These are phyloP conservation scores for Blastobotrys niveus DNA, from an alignment of 1,139 yeast species.

Conservation along the genomic window DNA sequence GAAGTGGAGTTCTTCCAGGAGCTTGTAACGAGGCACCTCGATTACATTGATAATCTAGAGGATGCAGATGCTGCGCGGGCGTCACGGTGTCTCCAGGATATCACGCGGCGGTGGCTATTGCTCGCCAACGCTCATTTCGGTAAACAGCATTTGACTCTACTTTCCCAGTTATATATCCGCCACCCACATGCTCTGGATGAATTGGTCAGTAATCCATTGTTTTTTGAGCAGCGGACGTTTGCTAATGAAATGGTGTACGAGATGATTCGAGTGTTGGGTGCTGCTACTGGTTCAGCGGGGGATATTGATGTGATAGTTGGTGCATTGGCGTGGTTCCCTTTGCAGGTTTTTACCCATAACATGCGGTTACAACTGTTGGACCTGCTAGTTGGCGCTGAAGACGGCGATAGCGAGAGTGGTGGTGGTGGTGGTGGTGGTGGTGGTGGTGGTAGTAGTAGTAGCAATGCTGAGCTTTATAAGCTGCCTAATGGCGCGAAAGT, in stretches of 20 bases:
- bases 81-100: constrained; percentile 15
- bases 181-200: constrained; percentile 15
- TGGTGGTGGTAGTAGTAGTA: no score
- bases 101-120: constrained; percentile 27
- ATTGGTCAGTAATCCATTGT: constrained; percentile 19
- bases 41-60: constrained; percentile 17
- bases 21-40: constrained; percentile 17
- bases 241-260: constrained; percentile 17
- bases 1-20: constrained; percentile 19
- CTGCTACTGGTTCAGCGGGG: not conserved
- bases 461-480: no score
- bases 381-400: constrained; percentile 8
- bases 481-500: no score
- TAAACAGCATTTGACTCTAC: constrained; percentile 16
- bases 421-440: no score
- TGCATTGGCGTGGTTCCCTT: constrained; percentile 16
- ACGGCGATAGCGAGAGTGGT: constrained; percentile 2
- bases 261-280: constrained; percentile 11
- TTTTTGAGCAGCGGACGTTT: constrained; percentile 24
- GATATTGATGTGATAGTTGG: constrained; percentile 3
- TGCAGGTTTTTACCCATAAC: constrained; percentile 17
- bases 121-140: constrained; percentile 21
- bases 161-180: constrained; percentile 19
- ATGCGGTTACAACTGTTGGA: constrained; percentile 8
- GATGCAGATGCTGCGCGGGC: constrained; percentile 13